Conservation (phyloP, 768 basidiomycete species). For the Termitomyces sp. region DNA sequence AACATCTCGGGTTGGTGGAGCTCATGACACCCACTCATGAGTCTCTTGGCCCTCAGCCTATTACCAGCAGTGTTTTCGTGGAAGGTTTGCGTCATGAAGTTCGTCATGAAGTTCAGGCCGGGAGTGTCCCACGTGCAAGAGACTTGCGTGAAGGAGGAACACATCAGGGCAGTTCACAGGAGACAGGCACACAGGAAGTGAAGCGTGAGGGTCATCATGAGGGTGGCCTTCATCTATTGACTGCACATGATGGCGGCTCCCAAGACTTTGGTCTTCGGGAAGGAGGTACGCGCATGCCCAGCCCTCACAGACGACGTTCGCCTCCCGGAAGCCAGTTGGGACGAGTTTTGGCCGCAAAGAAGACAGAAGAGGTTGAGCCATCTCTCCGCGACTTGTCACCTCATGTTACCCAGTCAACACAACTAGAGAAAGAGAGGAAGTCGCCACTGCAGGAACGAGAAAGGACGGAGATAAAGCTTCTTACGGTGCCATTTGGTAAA, state of each 20-base stretch:
- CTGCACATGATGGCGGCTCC: neutral
- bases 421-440: conserved; percentile 1
- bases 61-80: neutral
- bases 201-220: neutral
- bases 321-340: conserved; percentile 48
- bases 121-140: neutral
- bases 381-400: conserved; percentile 11
- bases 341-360: conserved; percentile 42
- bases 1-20: conserved; percentile 10
- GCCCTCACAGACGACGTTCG: conserved; percentile 35
- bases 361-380: conserved; percentile 32
- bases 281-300: conserved; percentile 23
- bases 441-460: neutral
- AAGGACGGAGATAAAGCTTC: neutral
- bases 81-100: neutral
- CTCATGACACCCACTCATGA: conserved; percentile 9
- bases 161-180: neutral
- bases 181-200: neutral
- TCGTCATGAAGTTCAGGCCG: neutral
- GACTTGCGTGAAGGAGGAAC: neutral
- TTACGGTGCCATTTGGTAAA: neutral
- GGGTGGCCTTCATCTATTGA: neutral
- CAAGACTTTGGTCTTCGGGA: conserved; percentile 1
- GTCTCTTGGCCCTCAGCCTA: neutral
- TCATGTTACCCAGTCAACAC: conserved; percentile 10